phyloP scores from a whole-genome alignment of 2,329 filamentous ascomycete species.

The Ascosphaera aggregata region DNA sequence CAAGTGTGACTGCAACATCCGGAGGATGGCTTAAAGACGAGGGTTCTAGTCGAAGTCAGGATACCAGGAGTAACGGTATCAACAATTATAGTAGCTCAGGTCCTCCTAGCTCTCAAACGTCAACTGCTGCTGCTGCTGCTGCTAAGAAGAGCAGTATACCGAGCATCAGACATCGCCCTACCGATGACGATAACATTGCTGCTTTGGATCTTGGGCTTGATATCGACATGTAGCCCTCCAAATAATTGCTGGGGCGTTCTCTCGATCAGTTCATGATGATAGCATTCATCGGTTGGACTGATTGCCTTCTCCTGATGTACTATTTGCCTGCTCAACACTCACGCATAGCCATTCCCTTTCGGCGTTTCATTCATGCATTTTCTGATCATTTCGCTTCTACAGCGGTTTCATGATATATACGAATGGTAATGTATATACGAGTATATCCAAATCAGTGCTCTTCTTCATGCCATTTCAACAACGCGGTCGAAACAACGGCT shows the following conservation, averaged over 20 bases:
- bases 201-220: conserved; percentile 79
- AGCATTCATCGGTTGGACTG: neutral
- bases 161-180: conserved; percentile 51
- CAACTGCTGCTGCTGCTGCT: conserved; percentile 14
- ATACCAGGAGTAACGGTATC: conserved; percentile 23
- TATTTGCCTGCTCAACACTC: too few species aligned
- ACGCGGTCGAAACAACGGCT: too few species aligned
- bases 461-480: too few species aligned
- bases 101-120: conserved; percentile 28
- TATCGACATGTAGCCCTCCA: conserved; percentile 63
- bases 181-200: conserved; percentile 85
- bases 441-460: too few species aligned
- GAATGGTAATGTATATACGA: too few species aligned
- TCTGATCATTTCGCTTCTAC: too few species aligned
- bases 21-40: too few species aligned
- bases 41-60: conserved; percentile 15
- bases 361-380: too few species aligned
- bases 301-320: neutral
- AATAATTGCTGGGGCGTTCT: neutral
- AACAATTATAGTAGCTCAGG: conserved; percentile 26
- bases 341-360: too few species aligned
- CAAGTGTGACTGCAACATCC: too few species aligned
- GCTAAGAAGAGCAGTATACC: conserved; percentile 24
- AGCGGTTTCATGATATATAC: too few species aligned
- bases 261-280: neutral